Conservation (phyloP, 257 asterid species). For the Solanum sejunctum region DNA sequence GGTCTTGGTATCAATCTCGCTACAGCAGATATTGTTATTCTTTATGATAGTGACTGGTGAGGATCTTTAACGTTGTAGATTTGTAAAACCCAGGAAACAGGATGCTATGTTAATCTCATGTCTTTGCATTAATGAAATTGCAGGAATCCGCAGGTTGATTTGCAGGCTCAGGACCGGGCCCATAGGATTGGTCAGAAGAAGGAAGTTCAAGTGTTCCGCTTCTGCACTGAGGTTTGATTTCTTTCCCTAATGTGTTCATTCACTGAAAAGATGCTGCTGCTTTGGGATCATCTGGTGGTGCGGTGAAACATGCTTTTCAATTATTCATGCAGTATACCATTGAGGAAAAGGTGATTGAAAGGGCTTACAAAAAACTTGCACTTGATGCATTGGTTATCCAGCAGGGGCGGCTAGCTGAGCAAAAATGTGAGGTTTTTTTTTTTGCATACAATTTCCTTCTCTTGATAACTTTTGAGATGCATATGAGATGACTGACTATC, state of each 20-base stretch:
- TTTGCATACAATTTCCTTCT: neutral
- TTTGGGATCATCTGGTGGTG: neutral
- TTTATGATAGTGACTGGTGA: conserved; percentile 98
- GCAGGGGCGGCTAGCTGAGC: conserved; percentile 9
- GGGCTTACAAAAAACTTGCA: conserved; percentile 99
- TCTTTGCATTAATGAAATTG: conserved; percentile 7
- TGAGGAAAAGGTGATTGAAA: conserved; percentile 97
- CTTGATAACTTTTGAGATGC: neutral
- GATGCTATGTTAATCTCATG: neutral
- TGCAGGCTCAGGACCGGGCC: conserved; percentile 99
- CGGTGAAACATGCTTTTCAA: conserved; percentile 3
- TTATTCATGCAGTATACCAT: conserved; percentile 61
- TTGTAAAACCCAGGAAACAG: neutral
- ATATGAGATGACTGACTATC: neutral
- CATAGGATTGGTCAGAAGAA: conserved; percentile 99
- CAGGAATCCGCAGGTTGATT: conserved; percentile 99
- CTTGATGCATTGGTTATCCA: conserved; percentile 17
- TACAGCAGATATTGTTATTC: conserved; percentile 80
- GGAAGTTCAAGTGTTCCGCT: conserved; percentile 98
- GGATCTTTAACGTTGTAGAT: neutral
- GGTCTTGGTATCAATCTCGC: conserved; percentile 5
- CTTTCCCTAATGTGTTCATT: neutral
- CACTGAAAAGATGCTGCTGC: neutral
- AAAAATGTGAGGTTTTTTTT: neutral
- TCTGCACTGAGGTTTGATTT: conserved; percentile 88